Conservation (phyloP, 108 stramenopile genomes). For the Tribonema minus region DNA sequence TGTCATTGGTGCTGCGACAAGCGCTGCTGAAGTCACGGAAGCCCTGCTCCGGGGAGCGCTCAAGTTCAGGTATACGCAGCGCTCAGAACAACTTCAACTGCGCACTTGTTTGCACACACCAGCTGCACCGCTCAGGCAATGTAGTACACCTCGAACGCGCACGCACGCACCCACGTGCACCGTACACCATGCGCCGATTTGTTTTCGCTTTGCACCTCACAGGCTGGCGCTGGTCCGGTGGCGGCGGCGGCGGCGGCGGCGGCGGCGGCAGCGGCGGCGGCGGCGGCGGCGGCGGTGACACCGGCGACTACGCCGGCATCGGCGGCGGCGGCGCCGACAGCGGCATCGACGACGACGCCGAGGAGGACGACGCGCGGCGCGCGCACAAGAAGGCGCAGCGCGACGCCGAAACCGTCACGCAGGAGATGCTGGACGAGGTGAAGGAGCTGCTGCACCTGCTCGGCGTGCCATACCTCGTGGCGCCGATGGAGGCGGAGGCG, state of each 20-base stretch:
- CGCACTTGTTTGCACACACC: too few relatives aligned
- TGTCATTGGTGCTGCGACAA: too few relatives aligned
- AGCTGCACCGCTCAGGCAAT: too few relatives aligned
- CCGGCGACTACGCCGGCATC: not conserved
- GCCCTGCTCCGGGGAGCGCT: too few relatives aligned
- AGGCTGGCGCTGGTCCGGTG: not conserved
- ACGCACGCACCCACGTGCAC: too few relatives aligned
- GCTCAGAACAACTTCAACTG: too few relatives aligned
- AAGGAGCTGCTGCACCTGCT: constrained; percentile 77
- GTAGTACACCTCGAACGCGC: too few relatives aligned
- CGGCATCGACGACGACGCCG: not conserved
- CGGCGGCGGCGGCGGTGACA: not conserved
- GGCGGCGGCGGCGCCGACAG: not conserved
- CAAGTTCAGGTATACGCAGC: too few relatives aligned
- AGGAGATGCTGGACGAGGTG: constrained; percentile 88
- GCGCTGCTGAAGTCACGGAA: too few relatives aligned
- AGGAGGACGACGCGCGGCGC: too few relatives aligned
- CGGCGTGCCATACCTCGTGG: constrained; percentile 89
- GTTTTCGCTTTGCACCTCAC: too few relatives aligned
- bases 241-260: not conserved
- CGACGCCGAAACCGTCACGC: constrained; percentile 77
- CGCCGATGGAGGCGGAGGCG: constrained; percentile 92
- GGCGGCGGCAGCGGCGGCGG: not conserved
- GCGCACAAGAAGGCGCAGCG: constrained; percentile 62
- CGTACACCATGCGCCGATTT: too few relatives aligned